phyloP scores from a whole-genome alignment of 371 early-diverging fungal genomes.

The Actinomortierella ambigua region DNA sequence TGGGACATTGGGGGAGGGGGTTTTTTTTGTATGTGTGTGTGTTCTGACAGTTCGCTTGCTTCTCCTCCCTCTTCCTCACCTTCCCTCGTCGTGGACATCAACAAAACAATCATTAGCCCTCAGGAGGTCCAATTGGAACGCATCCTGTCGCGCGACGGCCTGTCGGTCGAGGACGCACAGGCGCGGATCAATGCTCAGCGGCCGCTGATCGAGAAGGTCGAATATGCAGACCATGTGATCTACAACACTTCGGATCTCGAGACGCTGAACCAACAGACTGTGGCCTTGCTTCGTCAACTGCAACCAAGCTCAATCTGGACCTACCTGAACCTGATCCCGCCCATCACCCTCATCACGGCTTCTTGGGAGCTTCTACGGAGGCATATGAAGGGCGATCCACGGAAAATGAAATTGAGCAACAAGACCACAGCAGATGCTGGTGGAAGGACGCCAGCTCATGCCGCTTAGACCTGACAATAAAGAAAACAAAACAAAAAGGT shows the following conservation, averaged over 20 bases:
- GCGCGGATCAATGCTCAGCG: slow-evolving; percentile 86
- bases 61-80: background rate
- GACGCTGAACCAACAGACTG: slow-evolving; percentile 67
- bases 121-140: slow-evolving; percentile 75
- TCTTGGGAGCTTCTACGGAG: slow-evolving; percentile 25
- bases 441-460: background rate
- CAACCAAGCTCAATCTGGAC: slow-evolving; percentile 50
- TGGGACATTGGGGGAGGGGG: no score
- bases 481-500: no score
- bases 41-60: no score
- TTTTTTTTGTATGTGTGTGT: no score
- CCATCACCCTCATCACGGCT: slow-evolving; percentile 12
- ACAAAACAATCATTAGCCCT: slow-evolving; percentile 63
- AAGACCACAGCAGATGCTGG: no score
- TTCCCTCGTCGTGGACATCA: background rate
- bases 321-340: slow-evolving; percentile 32
- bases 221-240: slow-evolving; percentile 80
- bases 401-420: slow-evolving; percentile 17
- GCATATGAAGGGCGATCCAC: slow-evolving; percentile 42
- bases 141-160: slow-evolving; percentile 73
- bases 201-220: slow-evolving; percentile 76
- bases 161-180: slow-evolving; percentile 67
- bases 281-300: slow-evolving; percentile 50
- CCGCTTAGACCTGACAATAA: no score
- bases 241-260: slow-evolving; percentile 79